These are phyloP conservation scores for Flaveria floridana DNA, from an alignment of 140 eudicot genomes.

Conservation along the genomic window DNA sequence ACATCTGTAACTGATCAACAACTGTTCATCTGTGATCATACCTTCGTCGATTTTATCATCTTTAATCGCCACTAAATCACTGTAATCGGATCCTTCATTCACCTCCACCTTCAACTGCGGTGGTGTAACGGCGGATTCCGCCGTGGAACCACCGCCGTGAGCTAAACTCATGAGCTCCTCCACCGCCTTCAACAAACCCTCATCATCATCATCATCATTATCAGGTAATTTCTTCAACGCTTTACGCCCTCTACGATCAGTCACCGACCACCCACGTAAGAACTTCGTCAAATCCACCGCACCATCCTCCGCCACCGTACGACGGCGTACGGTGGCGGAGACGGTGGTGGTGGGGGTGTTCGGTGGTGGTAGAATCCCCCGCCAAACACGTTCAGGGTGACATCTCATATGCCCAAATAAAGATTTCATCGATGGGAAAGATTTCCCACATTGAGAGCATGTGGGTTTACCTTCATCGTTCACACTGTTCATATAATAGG, in stretches of 20 bases:
- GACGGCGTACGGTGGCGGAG: constrained; percentile 15
- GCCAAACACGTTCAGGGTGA: constrained; percentile 76
- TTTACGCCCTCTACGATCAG: constrained; percentile 38
- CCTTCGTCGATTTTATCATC: not conserved
- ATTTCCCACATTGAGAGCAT: constrained; percentile 49
- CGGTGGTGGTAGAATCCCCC: constrained; percentile 60
- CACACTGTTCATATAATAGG: constrained; percentile 22
- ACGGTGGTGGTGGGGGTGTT: not conserved
- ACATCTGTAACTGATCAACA: not conserved
- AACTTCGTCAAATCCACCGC: constrained; percentile 34
- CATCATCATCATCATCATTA: constrained; percentile 20
- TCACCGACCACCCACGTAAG: constrained; percentile 45
- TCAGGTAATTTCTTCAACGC: not conserved
- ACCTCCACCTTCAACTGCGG: not conserved
- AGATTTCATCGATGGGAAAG: constrained; percentile 51
- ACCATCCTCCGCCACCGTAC: not conserved
- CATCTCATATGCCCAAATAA: constrained; percentile 52
- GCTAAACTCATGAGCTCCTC: constrained; percentile 44
- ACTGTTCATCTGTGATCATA: not conserved
- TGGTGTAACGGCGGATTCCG: not conserved
- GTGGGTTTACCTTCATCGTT: constrained; percentile 31
- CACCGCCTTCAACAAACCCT: constrained; percentile 35
- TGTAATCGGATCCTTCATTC: not conserved
- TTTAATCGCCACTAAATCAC: not conserved
- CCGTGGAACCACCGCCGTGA: not conserved